phyloP scores from a whole-genome alignment of 139 green algal genomes.

The Coccomyxa sp. region DNA sequence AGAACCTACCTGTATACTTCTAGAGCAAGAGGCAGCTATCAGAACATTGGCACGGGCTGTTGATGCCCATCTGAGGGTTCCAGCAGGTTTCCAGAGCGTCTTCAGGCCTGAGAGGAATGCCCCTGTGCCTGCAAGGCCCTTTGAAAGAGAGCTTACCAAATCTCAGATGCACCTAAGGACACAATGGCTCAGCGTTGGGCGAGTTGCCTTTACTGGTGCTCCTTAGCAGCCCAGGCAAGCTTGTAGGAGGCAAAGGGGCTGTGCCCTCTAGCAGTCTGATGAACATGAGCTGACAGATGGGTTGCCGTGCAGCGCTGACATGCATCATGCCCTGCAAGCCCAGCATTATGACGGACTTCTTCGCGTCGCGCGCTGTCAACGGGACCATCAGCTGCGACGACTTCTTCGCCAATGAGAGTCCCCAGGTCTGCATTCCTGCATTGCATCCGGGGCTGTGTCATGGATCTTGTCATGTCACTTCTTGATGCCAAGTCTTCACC shows the following conservation, averaged over 20 bases:
- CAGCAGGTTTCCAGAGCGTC: too few relatives aligned
- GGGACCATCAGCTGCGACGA: slow-evolving; percentile 61
- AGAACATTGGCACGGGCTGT: too few relatives aligned
- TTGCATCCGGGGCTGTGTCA: too few relatives aligned
- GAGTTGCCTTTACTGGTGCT: neutral
- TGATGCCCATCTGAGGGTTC: too few relatives aligned
- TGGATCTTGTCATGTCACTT: too few relatives aligned
- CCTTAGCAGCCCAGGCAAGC: neutral
- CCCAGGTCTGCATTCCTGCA: slow-evolving; percentile 3
- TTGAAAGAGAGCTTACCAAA: too few relatives aligned
- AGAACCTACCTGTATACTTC: too few relatives aligned
- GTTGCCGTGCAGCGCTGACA: slow-evolving; percentile 41
- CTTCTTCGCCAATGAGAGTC: slow-evolving; percentile 17
- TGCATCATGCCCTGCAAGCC: slow-evolving; percentile 60
- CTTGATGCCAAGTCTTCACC: too few relatives aligned
- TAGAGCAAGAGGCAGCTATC: too few relatives aligned
- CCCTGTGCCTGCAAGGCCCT: too few relatives aligned
- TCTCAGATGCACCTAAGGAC: neutral
- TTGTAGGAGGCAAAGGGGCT: neutral
- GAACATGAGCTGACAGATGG: neutral
- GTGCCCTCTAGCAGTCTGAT: too few relatives aligned
- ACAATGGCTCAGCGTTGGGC: neutral
- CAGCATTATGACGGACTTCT: slow-evolving; percentile 73
- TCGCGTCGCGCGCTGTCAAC: slow-evolving; percentile 54
- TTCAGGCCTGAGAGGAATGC: too few relatives aligned